Evolutionary conservation across 768 basidiomycete species (phyloP), one percentile per base, ranked within the genome.

Genomic region (Terana coerulea): DNA sequence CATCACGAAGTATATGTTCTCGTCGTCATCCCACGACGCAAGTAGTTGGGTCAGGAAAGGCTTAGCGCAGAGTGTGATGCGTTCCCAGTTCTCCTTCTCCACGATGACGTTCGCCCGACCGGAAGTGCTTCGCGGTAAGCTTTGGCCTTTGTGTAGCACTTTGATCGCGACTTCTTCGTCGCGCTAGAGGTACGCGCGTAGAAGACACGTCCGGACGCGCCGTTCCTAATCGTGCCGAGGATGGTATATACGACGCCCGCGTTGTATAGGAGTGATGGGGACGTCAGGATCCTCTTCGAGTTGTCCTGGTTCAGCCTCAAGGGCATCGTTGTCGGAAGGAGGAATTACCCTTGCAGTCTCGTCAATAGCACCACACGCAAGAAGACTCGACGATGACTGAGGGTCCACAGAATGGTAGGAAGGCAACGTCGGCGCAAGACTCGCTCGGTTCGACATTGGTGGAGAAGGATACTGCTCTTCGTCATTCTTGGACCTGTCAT

Each of bases 1-100:
- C 63, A 64, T 63, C 10, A 58, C 61, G 5, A 63, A 55, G 46
- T 63, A 66, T 0, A 62, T 49, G 47, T 64, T 62, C 5, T 60
- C 46, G 0, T 42, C 52, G 40, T 66, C 61, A 22, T 61, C 57
- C 58, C 61, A 66, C 0, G 61, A 56, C 2, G 53, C 49, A 15
- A 53, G 33, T 6, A 64, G 46, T 1, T 24, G 39, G 43, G 51
- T 48, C 28, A 62, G 39, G 42, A 57, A 61, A 10, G 50, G 40
- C 15, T 33, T 2, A 1, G 41, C 19, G 11, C 14, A 6, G 22
- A 28, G 11, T 8, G 61, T 53, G 19, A 57, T 56, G 14, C 17
- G 30, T 12, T 17, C 48, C 56, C 61, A 56, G 37, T 48, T 35
- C 6, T 54, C 37, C 48, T 47, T 52, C 30, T 66, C 65, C 19